Percentiles rank a stretch among this genome's conserved stretches.
These are phyloP conservation scores for Talaromyces sp. DNA, from an alignment of 2,329 filamentous ascomycete species.

Conservation along the genomic window DNA sequence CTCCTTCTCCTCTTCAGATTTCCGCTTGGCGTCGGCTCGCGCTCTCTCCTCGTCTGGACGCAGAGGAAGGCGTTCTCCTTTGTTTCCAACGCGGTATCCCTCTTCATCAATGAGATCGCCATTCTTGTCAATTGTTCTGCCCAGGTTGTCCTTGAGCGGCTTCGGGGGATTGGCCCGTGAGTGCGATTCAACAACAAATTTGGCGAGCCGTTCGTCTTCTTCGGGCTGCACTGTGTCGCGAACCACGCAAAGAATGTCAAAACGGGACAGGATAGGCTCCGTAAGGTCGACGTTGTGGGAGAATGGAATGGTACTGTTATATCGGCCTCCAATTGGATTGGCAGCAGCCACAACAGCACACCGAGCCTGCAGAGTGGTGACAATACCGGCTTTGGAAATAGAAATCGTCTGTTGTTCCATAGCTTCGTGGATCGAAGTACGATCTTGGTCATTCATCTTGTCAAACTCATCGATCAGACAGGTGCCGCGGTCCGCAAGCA, in stretches of 20 bases:
- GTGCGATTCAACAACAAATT: slow-evolving; percentile 93
- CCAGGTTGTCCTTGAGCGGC: slow-evolving; percentile 45
- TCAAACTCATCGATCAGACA: slow-evolving; percentile 99
- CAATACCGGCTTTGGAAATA: slow-evolving; percentile 97
- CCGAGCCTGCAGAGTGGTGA: slow-evolving; percentile 91
- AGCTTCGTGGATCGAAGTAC: slow-evolving; percentile 97
- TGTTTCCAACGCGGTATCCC: slow-evolving; percentile 46
- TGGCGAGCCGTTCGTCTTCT: slow-evolving; percentile 88
- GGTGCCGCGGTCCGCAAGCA: slow-evolving; percentile 89
- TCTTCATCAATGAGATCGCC: slow-evolving; percentile 60
- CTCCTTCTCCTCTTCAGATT: slow-evolving; percentile 48
- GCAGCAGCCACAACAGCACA: slow-evolving; percentile 96
- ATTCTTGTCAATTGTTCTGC: slow-evolving; percentile 40
- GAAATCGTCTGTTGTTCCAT: slow-evolving; percentile 99
- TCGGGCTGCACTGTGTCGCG: slow-evolving; percentile 88
- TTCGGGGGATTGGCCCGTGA: slow-evolving; percentile 75
- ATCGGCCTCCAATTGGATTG: slow-evolving; percentile 92
- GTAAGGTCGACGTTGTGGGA: slow-evolving; percentile 95
- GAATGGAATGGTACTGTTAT: slow-evolving; percentile 95
- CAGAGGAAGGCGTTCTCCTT: slow-evolving; percentile 31
- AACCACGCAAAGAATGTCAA: slow-evolving; percentile 94
- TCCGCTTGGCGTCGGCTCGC: slow-evolving; percentile 35
- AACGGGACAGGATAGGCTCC: slow-evolving; percentile 94
- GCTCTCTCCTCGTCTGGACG: slow-evolving; percentile 42
- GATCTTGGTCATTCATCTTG: slow-evolving; percentile 99